These are phyloP conservation scores for Nicotiana obtusifolia DNA, from an alignment of 257 asterid genomes.

Conservation along the genomic window DNA sequence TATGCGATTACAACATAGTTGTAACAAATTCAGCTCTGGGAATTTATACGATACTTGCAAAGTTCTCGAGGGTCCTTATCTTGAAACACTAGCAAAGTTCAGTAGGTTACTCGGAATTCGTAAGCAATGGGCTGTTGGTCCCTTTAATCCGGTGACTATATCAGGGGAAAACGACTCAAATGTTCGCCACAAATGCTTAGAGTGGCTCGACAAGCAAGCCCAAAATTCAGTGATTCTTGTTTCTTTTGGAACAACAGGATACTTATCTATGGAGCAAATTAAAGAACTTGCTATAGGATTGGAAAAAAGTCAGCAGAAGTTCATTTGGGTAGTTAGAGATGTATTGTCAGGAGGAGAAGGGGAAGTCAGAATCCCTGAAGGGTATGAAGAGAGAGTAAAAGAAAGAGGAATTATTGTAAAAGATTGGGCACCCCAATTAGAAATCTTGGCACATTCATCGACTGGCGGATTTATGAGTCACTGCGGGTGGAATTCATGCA, in stretches of 20 bases:
- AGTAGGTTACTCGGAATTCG: neutral
- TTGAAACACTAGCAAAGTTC: neutral
- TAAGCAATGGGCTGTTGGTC: neutral
- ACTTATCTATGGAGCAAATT: neutral
- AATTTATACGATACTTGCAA: neutral
- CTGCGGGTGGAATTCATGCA: neutral
- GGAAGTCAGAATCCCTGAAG: neutral
- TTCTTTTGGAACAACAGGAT: neutral
- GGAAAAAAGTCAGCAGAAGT: neutral
- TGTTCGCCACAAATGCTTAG: neutral
- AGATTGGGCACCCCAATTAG: neutral
- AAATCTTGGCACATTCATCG: neutral
- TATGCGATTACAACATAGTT: neutral
- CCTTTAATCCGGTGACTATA: constrained; percentile 1
- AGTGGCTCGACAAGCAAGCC: constrained; percentile 1
- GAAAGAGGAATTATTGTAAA: neutral
- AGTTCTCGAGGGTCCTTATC: neutral
- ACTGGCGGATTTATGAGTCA: neutral
- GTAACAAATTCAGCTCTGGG: constrained; percentile 1
- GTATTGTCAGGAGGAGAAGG: neutral
- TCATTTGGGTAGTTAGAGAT: neutral
- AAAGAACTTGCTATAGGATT: neutral
- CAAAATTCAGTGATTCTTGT: neutral
- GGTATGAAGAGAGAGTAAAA: neutral
- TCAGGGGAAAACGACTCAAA: neutral